Conservation (phyloP, 768 basidiomycete genomes). For the Baorangia bicolor region DNA sequence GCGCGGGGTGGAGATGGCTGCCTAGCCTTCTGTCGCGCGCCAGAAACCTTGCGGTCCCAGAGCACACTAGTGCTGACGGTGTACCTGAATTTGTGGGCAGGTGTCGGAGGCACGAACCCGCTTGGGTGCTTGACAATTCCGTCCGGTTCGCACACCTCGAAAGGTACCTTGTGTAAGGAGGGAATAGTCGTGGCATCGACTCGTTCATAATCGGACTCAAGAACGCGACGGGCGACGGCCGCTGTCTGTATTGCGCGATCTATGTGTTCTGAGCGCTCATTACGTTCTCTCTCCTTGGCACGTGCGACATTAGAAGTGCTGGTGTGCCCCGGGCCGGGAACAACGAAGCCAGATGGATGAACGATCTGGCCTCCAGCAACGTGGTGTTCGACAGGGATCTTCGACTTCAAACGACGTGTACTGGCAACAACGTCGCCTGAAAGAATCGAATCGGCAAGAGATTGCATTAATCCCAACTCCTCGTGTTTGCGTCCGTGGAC, state of each 20-base stretch:
- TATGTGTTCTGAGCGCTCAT: constrained; percentile 14
- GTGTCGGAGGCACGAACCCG: constrained; percentile 45
- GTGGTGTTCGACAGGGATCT: constrained; percentile 29
- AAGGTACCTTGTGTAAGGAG: constrained; percentile 40
- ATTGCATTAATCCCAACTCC: constrained; percentile 21
- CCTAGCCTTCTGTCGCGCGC: constrained; percentile 4
- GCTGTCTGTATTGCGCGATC: constrained; percentile 30
- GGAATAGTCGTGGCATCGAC: constrained; percentile 27
- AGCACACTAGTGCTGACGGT: constrained; percentile 5
- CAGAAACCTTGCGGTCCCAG: constrained; percentile 20
- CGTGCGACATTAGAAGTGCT: constrained; percentile 25
- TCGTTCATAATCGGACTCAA: constrained; percentile 29
- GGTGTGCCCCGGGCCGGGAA: constrained; percentile 31
- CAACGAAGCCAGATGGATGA: constrained; percentile 30
- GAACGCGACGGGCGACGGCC: constrained; percentile 32
- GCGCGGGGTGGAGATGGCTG: constrained; percentile 14
- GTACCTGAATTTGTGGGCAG: constrained; percentile 36
- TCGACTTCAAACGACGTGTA: constrained; percentile 29
- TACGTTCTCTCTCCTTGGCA: constrained; percentile 26
- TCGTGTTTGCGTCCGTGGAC: constrained; percentile 1
- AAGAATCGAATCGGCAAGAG: constrained; percentile 21
- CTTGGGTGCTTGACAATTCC: constrained; percentile 41
- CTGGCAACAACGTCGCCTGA: constrained; percentile 26
- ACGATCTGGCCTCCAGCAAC: constrained; percentile 13
- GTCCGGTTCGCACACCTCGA: constrained; percentile 38